Evolutionary conservation across 495 filamentous ascomycete genomes (phyloP).

Genomic region (Clohesyomyces aquaticus): DNA sequence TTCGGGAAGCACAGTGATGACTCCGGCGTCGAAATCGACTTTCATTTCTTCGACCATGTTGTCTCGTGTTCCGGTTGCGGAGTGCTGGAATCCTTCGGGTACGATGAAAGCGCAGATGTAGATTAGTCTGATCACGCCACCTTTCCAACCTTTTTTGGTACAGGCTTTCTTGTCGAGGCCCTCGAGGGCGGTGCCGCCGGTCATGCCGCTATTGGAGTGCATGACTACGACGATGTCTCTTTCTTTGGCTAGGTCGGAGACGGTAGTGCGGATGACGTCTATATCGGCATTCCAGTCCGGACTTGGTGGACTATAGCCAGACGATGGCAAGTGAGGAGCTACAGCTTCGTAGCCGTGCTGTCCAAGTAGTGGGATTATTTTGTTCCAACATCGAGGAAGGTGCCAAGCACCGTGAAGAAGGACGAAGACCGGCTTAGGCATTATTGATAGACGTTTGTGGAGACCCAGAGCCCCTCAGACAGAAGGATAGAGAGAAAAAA

Average conservation of each 20-base stretch:
- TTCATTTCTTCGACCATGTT: too few species aligned
- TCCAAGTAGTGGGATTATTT: slow-evolving; percentile 47
- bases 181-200: slow-evolving; percentile 51
- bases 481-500: too few species aligned
- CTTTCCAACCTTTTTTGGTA: slow-evolving; percentile 40
- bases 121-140: slow-evolving; percentile 47
- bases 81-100: slow-evolving; percentile 27
- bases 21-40: too few species aligned
- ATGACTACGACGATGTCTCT: slow-evolving; percentile 51
- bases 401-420: slow-evolving; percentile 58
- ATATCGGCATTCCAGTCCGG: slow-evolving; percentile 42
- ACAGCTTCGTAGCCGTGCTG: slow-evolving; percentile 48
- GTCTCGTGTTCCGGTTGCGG: background rate
- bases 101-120: slow-evolving; percentile 27
- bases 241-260: slow-evolving; percentile 42
- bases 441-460: too few species aligned
- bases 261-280: slow-evolving; percentile 39
- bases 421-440: slow-evolving; percentile 45
- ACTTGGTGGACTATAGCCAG: slow-evolving; percentile 47
- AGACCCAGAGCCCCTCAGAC: too few species aligned
- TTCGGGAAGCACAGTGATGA: slow-evolving; percentile 2
- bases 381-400: slow-evolving; percentile 43
- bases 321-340: slow-evolving; percentile 50
- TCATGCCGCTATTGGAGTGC: slow-evolving; percentile 51
- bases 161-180: slow-evolving; percentile 48